Conservation (phyloP, 2,329 filamentous ascomycete species). For the Phoma herbarum region DNA sequence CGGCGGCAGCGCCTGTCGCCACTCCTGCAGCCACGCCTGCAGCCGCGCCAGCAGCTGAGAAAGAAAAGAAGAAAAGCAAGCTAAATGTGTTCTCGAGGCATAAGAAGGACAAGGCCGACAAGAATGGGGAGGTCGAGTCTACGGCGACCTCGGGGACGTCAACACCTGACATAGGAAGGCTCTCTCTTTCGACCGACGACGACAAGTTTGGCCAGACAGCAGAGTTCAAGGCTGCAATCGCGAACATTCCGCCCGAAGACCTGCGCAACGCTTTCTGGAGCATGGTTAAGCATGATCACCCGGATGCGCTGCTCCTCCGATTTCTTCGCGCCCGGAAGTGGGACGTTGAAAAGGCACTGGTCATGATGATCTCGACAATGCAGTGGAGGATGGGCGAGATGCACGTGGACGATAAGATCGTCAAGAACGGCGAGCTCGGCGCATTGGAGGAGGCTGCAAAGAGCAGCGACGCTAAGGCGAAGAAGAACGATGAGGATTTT, state of each 20-base stretch:
- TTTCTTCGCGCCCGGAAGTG: conserved; percentile 68
- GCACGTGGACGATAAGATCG: conserved; percentile 89
- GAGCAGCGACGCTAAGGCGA: conserved; percentile 67
- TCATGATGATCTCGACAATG: conserved; percentile 95
- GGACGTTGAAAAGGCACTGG: conserved; percentile 90
- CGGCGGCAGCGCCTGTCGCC: conserved; percentile 17
- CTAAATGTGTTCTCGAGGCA: conserved; percentile 70
- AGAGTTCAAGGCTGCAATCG: conserved; percentile 82
- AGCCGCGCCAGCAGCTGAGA: conserved; percentile 30
- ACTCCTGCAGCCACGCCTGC: conserved; percentile 1
- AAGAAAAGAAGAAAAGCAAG: conserved; percentile 78
- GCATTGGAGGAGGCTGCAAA: conserved; percentile 69
- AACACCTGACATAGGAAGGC: conserved; percentile 42
- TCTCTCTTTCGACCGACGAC: conserved; percentile 60
- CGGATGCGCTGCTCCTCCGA: conserved; percentile 73
- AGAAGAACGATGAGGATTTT: conserved; percentile 79
- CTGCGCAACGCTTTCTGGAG: conserved; percentile 85
- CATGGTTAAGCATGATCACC: conserved; percentile 95
- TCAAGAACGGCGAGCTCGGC: conserved; percentile 52
- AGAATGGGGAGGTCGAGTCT: conserved; percentile 50
- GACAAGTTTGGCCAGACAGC: conserved; percentile 95
- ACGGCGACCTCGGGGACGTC: conserved; percentile 34
- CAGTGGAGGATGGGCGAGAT: conserved; percentile 86
- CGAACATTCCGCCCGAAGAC: conserved; percentile 77
- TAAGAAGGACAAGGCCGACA: conserved; percentile 62